Evolutionary conservation across 306 rosid species (phyloP), one percentile per base, ranked within the genome.

Genomic region (Argentina anserina): DNA sequence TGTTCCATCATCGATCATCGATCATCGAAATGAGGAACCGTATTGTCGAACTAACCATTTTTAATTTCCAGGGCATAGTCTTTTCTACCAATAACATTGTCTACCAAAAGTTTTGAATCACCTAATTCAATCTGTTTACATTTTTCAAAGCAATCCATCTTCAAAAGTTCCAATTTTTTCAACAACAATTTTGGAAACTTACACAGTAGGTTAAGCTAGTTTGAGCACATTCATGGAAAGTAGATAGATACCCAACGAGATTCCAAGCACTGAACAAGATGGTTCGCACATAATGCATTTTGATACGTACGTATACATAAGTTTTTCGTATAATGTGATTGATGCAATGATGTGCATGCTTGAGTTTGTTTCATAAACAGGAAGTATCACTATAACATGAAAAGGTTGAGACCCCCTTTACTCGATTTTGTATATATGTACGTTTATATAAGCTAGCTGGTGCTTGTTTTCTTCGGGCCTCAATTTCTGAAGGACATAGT

Each of bases 1-100:
- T 11, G 63, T 28, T 26, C n/a, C 37, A 28, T 58, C 63, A 58
- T 14, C n/a, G n/a, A n/a, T n/a, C n/a, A n/a, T n/a, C n/a, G n/a
- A n/a, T n/a, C 63, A 58, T 26, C 63, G 63, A 58, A 58, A 12
- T 58, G 37, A 58, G 63, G 63, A 29, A 58, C 28, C 36, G 9
- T 6, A 56, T 56, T 26, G 63, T 56, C 63, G 20, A 56, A 56
- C 12, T 14, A 28, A 12, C 63, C 34, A 4, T 56, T 13, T 25
- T 56, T 14, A 25, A 25, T 53, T 53, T 53, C 31, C 60, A 53
- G 18, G 34, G 34, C 34, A 56, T 56, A 58, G 9, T 58, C 9
- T 58, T 56, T 26, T 56, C 34, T 25, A 56, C 63, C 62, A 25
- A 56, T 56, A 25, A 56, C 62, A 56, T 56, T 56, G 63, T 26